Evolutionary conservation across 345 rosid species (phyloP), one percentile per base, ranked within the genome.

Genomic region (Eucalyptus erythrocorys): DNA sequence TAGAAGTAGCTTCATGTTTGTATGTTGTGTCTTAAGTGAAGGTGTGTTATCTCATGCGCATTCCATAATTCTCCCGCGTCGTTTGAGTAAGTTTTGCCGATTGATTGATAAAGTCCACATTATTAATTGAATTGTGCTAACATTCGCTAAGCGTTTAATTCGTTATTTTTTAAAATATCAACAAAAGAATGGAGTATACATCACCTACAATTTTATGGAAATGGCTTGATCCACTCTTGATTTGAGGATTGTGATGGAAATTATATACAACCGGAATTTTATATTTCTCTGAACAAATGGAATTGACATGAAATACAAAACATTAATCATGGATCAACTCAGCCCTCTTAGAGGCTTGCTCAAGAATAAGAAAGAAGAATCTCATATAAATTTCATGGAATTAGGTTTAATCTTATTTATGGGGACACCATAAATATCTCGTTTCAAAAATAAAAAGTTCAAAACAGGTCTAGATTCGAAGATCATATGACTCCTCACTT

Each of bases 341-440:
- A 34, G 13, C 6, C 81, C 26, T 17, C 43, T 17, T 4, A n/a
- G 10, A 10, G 3, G 26, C 11, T 34, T 34, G 26, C 12, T 34
- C 6, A 34, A 68, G 8, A 17, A 17, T 68, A 68, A 68, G 13
- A 68, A 34, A 34, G 43, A 34, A 16, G 42, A 17, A 68, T 68
- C 26, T 68, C 24, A 34, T 34, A 40, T 17, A 68, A 32, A 7
- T 32, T 8, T 10, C 6, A 14, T 16, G 7, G 2, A 15, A 68
- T 8, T 8, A 68, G 80, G 10, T 34, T 68, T 68, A 3, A 68
- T 68, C 26, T 4, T 68, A 68, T 32, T 34, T 21, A 34, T 3
- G 24, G 12, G 6, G 4, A 34, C 0, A 0, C 13, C 81, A 9
- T 11, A 34, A 3, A 68, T 68, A 2, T 68, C 34, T 9, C 42